phyloP scores from a whole-genome alignment of 2,329 filamentous ascomycete genomes.

The Alternaria viburni region DNA sequence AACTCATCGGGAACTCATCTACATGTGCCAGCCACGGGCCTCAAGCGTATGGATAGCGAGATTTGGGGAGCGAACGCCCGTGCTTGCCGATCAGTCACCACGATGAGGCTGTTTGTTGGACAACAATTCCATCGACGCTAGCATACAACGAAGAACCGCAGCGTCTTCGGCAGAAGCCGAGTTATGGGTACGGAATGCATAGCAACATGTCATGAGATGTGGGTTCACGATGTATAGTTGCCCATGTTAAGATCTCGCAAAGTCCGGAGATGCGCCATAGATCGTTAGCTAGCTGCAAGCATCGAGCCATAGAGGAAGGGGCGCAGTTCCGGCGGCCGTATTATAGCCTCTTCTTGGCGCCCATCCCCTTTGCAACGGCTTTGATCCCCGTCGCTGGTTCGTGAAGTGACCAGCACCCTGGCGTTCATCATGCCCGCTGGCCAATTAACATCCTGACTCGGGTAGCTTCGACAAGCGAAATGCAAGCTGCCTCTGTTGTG shows the following conservation, averaged over 20 bases:
- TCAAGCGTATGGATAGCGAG: neutral
- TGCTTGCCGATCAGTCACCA: neutral
- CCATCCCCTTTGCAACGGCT: conserved; percentile 1
- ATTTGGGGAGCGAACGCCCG: neutral
- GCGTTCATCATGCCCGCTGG: neutral
- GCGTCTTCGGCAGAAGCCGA: neutral
- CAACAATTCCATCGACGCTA: neutral
- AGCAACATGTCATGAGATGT: neutral
- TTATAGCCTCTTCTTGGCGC: neutral
- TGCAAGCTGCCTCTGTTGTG: neutral
- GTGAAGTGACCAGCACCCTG: neutral
- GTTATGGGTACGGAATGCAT: neutral
- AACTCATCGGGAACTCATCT: neutral
- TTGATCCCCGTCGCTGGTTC: neutral
- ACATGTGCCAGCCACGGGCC: neutral
- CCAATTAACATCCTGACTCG: neutral
- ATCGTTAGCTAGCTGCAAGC: neutral
- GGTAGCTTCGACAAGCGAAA: neutral
- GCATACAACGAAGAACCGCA: neutral
- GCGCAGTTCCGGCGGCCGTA: neutral
- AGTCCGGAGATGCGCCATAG: neutral
- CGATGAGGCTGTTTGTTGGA: neutral
- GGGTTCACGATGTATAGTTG: neutral
- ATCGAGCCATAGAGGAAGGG: neutral
- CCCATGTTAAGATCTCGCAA: neutral